phyloP scores from a whole-genome alignment of 2,329 filamentous ascomycete genomes.

The Lachnellula arida region DNA sequence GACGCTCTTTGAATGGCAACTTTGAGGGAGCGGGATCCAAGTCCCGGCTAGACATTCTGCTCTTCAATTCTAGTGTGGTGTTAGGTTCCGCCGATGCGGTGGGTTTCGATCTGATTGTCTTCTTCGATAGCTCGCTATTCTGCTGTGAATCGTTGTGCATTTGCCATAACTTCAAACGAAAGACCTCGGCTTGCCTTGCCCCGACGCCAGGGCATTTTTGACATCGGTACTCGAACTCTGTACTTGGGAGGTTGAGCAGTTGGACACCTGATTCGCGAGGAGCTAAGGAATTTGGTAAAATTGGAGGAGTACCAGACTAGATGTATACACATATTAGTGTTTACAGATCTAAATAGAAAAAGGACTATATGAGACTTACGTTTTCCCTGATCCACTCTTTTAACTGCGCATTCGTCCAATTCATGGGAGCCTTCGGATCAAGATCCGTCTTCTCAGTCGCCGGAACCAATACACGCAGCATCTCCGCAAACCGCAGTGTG shows the following conservation, averaged over 20 bases:
- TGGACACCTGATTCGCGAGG: slow-evolving; percentile 39
- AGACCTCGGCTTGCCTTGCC: slow-evolving; percentile 37
- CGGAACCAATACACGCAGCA: slow-evolving; percentile 39
- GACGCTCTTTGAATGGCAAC: slow-evolving; percentile 37
- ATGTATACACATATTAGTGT: not conserved
- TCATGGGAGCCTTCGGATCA: slow-evolving; percentile 31
- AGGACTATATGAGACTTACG: slow-evolving; percentile 28
- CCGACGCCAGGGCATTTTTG: slow-evolving; percentile 35
- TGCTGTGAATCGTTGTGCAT: slow-evolving; percentile 38
- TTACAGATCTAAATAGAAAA: not conserved
- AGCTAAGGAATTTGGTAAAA: slow-evolving; percentile 35
- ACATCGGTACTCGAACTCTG: slow-evolving; percentile 40
- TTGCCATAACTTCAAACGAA: slow-evolving; percentile 40
- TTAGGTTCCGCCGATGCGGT: not conserved
- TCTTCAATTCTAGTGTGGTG: not conserved
- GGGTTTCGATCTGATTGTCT: not conserved
- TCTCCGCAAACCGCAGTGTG: slow-evolving; percentile 87
- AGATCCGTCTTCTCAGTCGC: slow-evolving; percentile 21
- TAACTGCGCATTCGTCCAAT: slow-evolving; percentile 38
- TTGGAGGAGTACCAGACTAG: slow-evolving; percentile 38
- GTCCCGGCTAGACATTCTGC: not conserved
- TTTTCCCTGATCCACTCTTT: slow-evolving; percentile 38
- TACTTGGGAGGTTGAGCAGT: slow-evolving; percentile 36
- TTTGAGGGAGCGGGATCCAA: not conserved
- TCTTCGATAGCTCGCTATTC: slow-evolving; percentile 26